Evolutionary conservation across 495 filamentous ascomycete genomes (phyloP).

Genomic region (Aspergillus ostianus): DNA sequence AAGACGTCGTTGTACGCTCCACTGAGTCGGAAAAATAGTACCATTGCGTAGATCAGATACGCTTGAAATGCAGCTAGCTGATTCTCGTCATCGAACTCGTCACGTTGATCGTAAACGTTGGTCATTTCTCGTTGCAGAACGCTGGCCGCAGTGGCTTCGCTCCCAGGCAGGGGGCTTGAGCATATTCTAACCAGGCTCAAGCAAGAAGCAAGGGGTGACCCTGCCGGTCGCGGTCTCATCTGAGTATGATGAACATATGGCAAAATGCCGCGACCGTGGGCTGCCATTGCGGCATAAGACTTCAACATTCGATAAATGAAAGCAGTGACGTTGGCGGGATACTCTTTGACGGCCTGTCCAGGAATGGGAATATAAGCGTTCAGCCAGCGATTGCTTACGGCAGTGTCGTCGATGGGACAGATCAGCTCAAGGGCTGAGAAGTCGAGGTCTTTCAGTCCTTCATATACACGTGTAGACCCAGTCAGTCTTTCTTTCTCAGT

Average conservation of each 20-base stretch:
- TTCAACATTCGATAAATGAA: conserved; percentile 46
- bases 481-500: background rate
- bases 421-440: conserved; percentile 33
- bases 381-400: conserved; percentile 48
- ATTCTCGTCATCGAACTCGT: conserved; percentile 33
- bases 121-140: conserved; percentile 43
- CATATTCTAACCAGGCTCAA: conserved; percentile 43
- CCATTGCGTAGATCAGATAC: conserved; percentile 46
- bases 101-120: conserved; percentile 28
- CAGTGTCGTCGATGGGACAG: conserved; percentile 41
- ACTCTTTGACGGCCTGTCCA: conserved; percentile 38
- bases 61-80: conserved; percentile 47
- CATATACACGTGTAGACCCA: background rate
- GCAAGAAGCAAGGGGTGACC: conserved; percentile 40
- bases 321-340: conserved; percentile 27
- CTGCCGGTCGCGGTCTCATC: conserved; percentile 15
- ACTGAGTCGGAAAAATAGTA: conserved; percentile 38
- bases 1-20: conserved; percentile 26
- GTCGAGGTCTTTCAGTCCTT: conserved; percentile 12
- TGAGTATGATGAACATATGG: conserved; percentile 43
- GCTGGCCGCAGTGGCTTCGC: conserved; percentile 29
- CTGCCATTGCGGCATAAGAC: conserved; percentile 37
- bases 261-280: conserved; percentile 36
- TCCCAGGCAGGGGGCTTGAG: conserved; percentile 38
- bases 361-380: conserved; percentile 42